Evolutionary conservation across 2,329 filamentous ascomycete species (phyloP), one percentile per base, ranked within the genome.

Genomic region (Cladosporium cucumerinum): DNA sequence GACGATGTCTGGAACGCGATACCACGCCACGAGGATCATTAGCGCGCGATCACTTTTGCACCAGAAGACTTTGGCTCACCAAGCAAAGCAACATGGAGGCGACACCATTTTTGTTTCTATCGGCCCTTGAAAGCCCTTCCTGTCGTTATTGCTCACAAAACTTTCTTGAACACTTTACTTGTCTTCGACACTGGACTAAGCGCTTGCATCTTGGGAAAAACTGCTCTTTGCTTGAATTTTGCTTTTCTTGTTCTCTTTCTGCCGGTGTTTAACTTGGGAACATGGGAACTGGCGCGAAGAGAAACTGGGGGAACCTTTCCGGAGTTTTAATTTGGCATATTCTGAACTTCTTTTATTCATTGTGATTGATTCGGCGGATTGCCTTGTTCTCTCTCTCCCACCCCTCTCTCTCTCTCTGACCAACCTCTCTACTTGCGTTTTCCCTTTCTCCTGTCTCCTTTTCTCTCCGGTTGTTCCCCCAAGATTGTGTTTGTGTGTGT

Each of bases 191-290:
- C 54, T 58, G 43, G 54, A 64, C 55, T 64, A 58, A 64, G 62
- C 62, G 62, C 57, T 64, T 64, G 62, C 62, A 64, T 64, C 34
- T 64, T 64, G 62, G 62, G 62, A 34, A 61, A 26, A 34, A 34
- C 30, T 61, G 26, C 28, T 51, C n/a, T 48, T 46, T 46, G n/a
- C n/a, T 46, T 2, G 10, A 43, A 21, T 21, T 46, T 11, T 46
- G 39, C 39, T 46, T 21, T 46, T 5, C 18, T 26, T 58, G n/a
- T 43, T 10, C 28, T 51, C 32, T 52, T 52, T 26, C 36, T 34
- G 16, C 21, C 16, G 55, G 55, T 58, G 55, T 61, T 61, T 3
- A 60, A 60, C 49, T 51, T 51, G 55, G 55, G 55, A 28, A 46
- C 12, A 57, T 34, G 55, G 55, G 32, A 46, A 57, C 32, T 26